phyloP scores from a whole-genome alignment of 345 rosid genomes.

The Rhodamnia rubescens region DNA sequence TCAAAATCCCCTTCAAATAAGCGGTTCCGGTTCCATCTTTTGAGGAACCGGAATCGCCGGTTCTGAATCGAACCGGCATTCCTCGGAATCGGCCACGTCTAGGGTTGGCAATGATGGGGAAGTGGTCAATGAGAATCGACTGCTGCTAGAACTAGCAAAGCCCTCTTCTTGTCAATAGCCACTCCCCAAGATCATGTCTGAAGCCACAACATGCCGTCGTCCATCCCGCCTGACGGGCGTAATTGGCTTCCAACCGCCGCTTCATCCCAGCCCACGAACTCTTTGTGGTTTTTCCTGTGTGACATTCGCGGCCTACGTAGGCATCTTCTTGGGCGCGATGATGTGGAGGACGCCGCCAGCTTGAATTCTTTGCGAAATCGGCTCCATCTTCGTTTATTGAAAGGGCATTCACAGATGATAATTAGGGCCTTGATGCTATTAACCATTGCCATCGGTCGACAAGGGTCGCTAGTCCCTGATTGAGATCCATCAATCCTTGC shows the following conservation, averaged over 20 bases:
- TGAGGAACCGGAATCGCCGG: too few species aligned
- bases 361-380: conserved; percentile 1
- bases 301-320: not conserved
- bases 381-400: not conserved
- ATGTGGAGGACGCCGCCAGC: not conserved
- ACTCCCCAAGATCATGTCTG: not conserved
- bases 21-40: too few species aligned
- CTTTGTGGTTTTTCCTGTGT: not conserved
- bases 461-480: too few species aligned
- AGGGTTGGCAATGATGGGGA: too few species aligned
- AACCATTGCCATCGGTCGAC: not conserved
- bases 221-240: not conserved
- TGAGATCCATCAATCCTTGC: too few species aligned
- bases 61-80: too few species aligned
- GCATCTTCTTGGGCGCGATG: not conserved
- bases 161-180: not conserved
- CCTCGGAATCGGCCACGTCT: too few species aligned
- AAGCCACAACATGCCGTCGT: not conserved
- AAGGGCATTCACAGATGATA: not conserved
- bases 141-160: not conserved
- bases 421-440: not conserved
- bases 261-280: not conserved
- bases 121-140: not conserved
- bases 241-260: not conserved
- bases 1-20: too few species aligned